These are phyloP conservation scores for Quillaja saponaria DNA, from an alignment of 306 rosid species.

Conservation along the genomic window DNA sequence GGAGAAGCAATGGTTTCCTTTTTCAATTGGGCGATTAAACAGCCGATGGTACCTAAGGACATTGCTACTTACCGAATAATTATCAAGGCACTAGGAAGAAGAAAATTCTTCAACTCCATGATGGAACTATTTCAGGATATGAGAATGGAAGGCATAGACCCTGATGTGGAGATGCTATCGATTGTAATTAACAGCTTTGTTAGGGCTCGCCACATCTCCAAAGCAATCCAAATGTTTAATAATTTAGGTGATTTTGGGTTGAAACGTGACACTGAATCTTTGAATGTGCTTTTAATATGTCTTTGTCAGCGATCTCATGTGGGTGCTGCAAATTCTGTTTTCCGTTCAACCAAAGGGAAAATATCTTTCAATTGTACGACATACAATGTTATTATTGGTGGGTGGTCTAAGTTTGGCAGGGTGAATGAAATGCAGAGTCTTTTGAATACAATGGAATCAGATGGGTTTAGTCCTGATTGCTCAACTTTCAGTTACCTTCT, in stretches of 20 bases:
- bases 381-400: constrained; percentile 56
- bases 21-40: constrained; percentile 77
- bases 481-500: constrained; percentile 47
- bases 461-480: constrained; percentile 60
- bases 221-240: constrained; percentile 58
- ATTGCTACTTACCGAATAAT: constrained; percentile 45
- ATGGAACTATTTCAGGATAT: constrained; percentile 44
- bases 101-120: constrained; percentile 58
- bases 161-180: constrained; percentile 50
- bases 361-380: constrained; percentile 43
- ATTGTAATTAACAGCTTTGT: constrained; percentile 70
- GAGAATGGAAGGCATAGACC: constrained; percentile 39
- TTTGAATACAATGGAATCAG: constrained; percentile 57
- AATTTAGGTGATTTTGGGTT: constrained; percentile 60
- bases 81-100: constrained; percentile 78
- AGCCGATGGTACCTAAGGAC: constrained; percentile 47
- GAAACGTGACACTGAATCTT: constrained; percentile 43
- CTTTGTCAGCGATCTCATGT: constrained; percentile 68
- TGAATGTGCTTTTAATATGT: constrained; percentile 63
- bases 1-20: constrained; percentile 69
- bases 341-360: constrained; percentile 59
- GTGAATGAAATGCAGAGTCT: constrained; percentile 58
- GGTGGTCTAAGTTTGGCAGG: constrained; percentile 73
- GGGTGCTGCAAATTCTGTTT: constrained; percentile 58
- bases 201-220: constrained; percentile 61